Base-by-base conservation (phyloP, 2,329 filamentous ascomycete species). In the Paradendryphiella salina region DNA sequence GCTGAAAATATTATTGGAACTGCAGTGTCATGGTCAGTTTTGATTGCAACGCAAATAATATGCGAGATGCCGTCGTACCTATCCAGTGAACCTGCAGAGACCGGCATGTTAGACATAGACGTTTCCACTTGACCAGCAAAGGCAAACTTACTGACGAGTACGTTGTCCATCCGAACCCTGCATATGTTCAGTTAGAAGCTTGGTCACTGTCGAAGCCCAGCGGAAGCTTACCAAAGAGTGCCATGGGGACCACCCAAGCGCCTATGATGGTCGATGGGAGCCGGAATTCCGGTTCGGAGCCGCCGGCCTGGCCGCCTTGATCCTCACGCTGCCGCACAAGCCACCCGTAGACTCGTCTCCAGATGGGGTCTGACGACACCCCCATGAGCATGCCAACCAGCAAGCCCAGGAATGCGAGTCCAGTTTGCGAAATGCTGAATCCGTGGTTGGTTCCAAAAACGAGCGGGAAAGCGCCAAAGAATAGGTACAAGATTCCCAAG, bases 401-500 rank as follows among this genome's bases (percentile, higher is more conserved):
- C 23, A 72, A 52, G 8, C 69, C 87, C 38, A 94, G 65, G 72
- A 96, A 96, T 11, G 85, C 81, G 49, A 94, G 75, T n/a, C 91
- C 92, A 9, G 83, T 79, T 73, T 96, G 88, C 79, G 87, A 94
- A 9, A 90, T 77, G 45, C 83, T 84, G 76, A 96, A 91, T 15
- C 82, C 85, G 69, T 95, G 87, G 38, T 88, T 85, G 36, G 80
- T 82, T 20, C 79, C 71, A 66, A 96, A 96, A 13, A 96, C 85
- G 36, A 95, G 77, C 4, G 87, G 83, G 64, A 96, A 96, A 0
- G 91, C 90, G 15, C 90, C 90, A 69, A 96, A 95, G 77, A 95
- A 96, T 32, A 96, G 83, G 69, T 96, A 96, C 2, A 96, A 76
- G 36, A 96, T 87, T 4, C 91, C 92, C 6, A 96, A 79, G n/a